phyloP scores from a whole-genome alignment of 2,329 filamentous ascomycete species.

The Thermothelomyces thermophilus region DNA sequence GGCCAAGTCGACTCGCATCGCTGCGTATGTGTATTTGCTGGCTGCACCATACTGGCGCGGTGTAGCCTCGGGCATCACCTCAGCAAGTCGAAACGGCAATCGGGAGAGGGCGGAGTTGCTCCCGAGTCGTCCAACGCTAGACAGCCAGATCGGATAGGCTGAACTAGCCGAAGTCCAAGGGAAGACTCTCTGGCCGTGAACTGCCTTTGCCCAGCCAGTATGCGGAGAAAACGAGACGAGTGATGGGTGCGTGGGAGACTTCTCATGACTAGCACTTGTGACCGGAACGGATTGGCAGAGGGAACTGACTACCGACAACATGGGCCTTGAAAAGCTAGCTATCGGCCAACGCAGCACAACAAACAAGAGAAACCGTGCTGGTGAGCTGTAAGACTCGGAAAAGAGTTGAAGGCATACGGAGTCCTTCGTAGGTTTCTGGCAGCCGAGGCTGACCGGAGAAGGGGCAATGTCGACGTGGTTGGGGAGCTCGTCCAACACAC shows the following conservation, averaged over 20 bases:
- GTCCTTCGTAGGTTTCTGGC: neutral
- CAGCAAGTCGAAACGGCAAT: conserved; percentile 4
- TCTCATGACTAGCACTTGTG: neutral
- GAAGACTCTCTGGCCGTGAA: conserved; percentile 2
- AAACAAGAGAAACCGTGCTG: neutral
- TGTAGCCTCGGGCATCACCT: neutral
- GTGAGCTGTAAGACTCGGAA: neutral
- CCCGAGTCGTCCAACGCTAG: neutral
- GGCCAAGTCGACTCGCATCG: conserved; percentile 25
- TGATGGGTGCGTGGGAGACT: conserved; percentile 1
- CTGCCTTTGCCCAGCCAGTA: neutral
- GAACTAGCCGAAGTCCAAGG: neutral
- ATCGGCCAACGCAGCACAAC: conserved; percentile 1
- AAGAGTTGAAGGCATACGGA: too few species aligned
- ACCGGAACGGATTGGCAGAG: neutral
- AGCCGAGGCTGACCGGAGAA: conserved; percentile 1
- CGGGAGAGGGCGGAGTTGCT: neutral
- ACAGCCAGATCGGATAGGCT: neutral
- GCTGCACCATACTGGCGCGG: conserved; percentile 14
- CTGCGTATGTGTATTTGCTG: conserved; percentile 20
- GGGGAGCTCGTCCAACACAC: too few species aligned
- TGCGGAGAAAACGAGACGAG: neutral
- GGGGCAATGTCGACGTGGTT: neutral
- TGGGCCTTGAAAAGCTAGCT: neutral
- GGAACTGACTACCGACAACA: neutral